Base-by-base conservation (phyloP, 371 early-diverging fungal genomes). In the Saksenaea vasiformis region DNA sequence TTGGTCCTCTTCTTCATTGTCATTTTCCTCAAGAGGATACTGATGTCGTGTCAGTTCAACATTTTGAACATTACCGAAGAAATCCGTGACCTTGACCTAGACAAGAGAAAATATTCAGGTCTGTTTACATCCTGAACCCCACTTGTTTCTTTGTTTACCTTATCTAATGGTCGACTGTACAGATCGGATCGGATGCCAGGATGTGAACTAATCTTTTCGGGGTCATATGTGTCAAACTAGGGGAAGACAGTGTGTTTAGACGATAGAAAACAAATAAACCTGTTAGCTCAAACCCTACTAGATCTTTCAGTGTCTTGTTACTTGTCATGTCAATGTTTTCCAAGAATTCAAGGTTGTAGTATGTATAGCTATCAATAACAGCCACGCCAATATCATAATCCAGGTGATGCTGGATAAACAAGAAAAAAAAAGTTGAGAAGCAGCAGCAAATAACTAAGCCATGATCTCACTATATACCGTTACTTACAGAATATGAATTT, bases 311-410 rank as follows among this genome's bases (percentile, higher is more conserved):
- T 9, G 94, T 91, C 14, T 81, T 78, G 57, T 85, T 88, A 66
- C 92, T 93, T 17, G 89, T 87, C 83, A 87, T 85, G 58, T 91
- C 84, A 51, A 97, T 80, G 10, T 86, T 85, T 71, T 98, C 97
- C 37, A 97, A 81, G 38, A 91, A 91, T 60, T 97, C 94, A 44
- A 97, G 74, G 62, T 92, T 93, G 65, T 91, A 95, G 66, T 96
- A 95, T 0, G 98, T 98, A 70, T 89, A 98, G 36, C 98, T 89
- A 72, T 98, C 98, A 68, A 98, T 95, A 1, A 98, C 95, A 37
- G 95, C 93, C 1, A 97, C 95, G 19, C 98, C 98, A 61, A 98
- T 84, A 43, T 96, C 97, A 19, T 76, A 74, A 72, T 96, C 96
- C 24, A 87, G 86, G 67, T 94, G 94, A 77, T 98, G 92, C 85